Base-by-base conservation (phyloP, 495 filamentous ascomycete species). In the Penicillium arizonense region DNA sequence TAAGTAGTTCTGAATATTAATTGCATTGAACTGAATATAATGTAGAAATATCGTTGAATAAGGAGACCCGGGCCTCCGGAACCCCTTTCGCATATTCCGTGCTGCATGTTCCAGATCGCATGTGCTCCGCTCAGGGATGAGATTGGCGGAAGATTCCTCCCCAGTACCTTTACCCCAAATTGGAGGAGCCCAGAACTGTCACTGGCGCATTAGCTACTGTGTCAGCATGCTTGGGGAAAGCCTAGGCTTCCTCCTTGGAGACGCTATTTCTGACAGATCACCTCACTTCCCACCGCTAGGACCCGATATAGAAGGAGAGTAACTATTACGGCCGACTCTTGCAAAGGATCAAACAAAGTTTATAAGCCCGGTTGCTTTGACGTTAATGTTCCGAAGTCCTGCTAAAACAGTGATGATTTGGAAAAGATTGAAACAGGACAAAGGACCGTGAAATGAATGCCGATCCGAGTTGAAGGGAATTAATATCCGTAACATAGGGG, bases 181-280 rank as follows among this genome's bases (percentile, higher is more conserved):
- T 42, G 39, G 39, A 42, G 39, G 39, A 42, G 24, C 20, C 24
- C 5, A 30, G 23, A 24, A 6, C 3, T 6, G 23, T 3, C 23
- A 24, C 23, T 30, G 28, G 28, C 7, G 7, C 28, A 30, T 30
- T 30, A 7, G 20, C 24, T 42, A 26, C 24, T 26, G 39, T 23
- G 20, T 42, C 13, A 20, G 3, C 30, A 37, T 10, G 20, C 16
- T 33, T 41, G 34, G 33, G 16, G 18, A 13, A 23, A 48, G 39
- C 16, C 38, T 20, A 44, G 32, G n/a, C 16, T 33, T 44, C 36
- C 34, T 36, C 41, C 28, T 49, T 28, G 23, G 28, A 43, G 42
- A 50, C 41, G 45, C 45, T 49, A 61, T 9, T 58, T 63, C 55
- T 58, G 63, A 66, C 50, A 46, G 51, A 57, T 63, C 60, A 61